phyloP scores from a whole-genome alignment of 352 stramenopile species.

The Phytophthora cryptogea region DNA sequence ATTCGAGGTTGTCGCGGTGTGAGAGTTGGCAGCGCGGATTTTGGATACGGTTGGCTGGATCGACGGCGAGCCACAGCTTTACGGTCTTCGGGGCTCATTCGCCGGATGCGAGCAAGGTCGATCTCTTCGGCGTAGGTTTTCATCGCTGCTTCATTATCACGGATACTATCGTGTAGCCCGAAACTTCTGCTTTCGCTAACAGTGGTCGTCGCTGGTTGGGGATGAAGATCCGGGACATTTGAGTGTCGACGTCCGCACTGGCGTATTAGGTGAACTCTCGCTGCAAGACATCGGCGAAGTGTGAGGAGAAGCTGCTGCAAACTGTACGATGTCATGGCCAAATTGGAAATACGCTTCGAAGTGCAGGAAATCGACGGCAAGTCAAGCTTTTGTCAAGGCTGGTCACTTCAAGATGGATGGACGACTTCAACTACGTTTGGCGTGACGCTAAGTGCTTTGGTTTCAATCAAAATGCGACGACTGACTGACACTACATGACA shows the following conservation, averaged over 20 bases:
- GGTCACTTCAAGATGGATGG: not conserved
- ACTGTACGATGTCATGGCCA: slow-evolving; percentile 9
- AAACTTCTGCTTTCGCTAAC: not conserved
- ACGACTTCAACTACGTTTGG: not conserved
- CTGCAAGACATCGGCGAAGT: slow-evolving; percentile 12
- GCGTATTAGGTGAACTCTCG: slow-evolving; percentile 6
- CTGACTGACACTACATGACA: too few species aligned
- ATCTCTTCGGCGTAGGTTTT: slow-evolving; percentile 37
- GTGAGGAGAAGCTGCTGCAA: slow-evolving; percentile 15
- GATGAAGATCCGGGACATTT: slow-evolving; percentile 10
- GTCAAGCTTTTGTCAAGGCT: not conserved
- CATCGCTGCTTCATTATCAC: slow-evolving; percentile 38
- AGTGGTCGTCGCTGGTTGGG: not conserved
- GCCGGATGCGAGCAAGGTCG: slow-evolving; percentile 32
- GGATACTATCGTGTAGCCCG: slow-evolving; percentile 20
- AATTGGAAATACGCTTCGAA: not conserved
- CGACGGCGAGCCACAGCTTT: slow-evolving; percentile 19
- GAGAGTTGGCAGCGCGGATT: slow-evolving; percentile 23
- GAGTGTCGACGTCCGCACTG: slow-evolving; percentile 11
- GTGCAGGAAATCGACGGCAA: slow-evolving; percentile 8
- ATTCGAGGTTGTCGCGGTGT: slow-evolving; percentile 16
- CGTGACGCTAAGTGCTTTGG: not conserved
- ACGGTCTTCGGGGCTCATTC: slow-evolving; percentile 32
- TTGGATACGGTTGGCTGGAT: not conserved
- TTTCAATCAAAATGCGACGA: not conserved